These are phyloP conservation scores for Aspergillus sp. DNA, from an alignment of 2,329 filamentous ascomycete genomes.

Conservation along the genomic window DNA sequence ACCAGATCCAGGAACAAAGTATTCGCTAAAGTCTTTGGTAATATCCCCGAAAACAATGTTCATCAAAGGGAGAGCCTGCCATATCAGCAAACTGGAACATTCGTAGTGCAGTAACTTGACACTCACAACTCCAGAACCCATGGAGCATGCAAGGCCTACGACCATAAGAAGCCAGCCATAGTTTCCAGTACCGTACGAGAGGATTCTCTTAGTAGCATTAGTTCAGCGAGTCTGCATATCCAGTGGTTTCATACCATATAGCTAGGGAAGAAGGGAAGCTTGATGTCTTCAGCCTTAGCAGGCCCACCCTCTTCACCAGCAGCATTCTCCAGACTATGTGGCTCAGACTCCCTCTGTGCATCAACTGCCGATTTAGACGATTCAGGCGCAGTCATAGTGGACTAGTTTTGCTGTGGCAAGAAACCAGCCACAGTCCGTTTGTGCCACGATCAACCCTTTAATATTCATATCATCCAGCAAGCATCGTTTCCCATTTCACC, in stretches of 20 bases:
- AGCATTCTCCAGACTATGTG: too few relatives aligned
- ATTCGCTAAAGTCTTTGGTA: constrained; percentile 58
- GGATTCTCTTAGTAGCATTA: constrained; percentile 10
- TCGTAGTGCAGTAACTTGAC: not conserved
- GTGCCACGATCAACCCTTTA: too few relatives aligned
- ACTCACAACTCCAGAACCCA: constrained; percentile 27
- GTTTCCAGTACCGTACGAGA: constrained; percentile 16
- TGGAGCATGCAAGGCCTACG: constrained; percentile 17
- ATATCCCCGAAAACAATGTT: constrained; percentile 59
- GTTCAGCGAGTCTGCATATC: not conserved
- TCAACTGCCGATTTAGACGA: too few relatives aligned
- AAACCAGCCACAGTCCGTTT: too few relatives aligned
- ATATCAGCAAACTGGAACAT: not conserved
- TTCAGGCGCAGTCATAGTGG: too few relatives aligned
- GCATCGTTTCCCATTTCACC: too few relatives aligned
- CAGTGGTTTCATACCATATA: not conserved
- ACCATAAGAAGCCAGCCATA: constrained; percentile 14
- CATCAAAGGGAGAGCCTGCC: constrained; percentile 50
- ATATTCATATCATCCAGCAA: too few relatives aligned
- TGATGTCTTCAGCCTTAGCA: not conserved
- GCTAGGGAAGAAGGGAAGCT: not conserved
- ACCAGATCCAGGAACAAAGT: constrained; percentile 45
- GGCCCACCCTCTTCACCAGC: too few relatives aligned
- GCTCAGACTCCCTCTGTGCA: too few relatives aligned
- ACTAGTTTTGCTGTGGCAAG: too few relatives aligned